A percentile compares a stretch with the other conserved stretches of the same genome.
These are phyloP conservation scores for Craspedostauros australis DNA, from an alignment of 108 stramenopile genomes.

Conservation along the genomic window DNA sequence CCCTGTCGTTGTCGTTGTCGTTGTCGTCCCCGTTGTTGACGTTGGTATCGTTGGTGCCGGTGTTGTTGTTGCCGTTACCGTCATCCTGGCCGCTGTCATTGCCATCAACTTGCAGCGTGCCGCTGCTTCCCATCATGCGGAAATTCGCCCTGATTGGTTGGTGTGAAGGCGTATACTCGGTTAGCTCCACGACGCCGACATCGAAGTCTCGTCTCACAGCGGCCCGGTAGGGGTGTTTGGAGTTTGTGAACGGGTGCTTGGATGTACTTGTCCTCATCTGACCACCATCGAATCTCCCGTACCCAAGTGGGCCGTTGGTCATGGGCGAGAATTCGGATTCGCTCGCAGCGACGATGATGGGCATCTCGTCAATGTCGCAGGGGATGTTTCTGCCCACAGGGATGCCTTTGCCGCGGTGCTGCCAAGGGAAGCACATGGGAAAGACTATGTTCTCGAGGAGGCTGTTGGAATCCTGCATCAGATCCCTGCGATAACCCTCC, in stretches of 20 bases:
- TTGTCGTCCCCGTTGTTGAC: not conserved
- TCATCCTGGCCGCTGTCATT: not conserved
- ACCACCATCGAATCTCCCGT: slow-evolving; percentile 58
- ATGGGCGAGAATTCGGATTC: slow-evolving; percentile 43
- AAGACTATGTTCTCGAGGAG: slow-evolving; percentile 14
- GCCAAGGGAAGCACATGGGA: slow-evolving; percentile 44
- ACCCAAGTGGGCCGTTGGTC: slow-evolving; percentile 49
- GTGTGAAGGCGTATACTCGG: not conserved
- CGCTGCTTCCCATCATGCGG: not conserved
- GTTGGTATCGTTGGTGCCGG: no score
- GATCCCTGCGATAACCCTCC: slow-evolving; percentile 12
- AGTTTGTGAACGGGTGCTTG: slow-evolving; percentile 14
- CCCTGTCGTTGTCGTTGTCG: not conserved
- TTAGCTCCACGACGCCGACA: slow-evolving; percentile 61
- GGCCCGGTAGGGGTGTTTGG: slow-evolving; percentile 16
- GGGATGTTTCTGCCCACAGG: slow-evolving; percentile 56
- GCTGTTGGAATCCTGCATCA: slow-evolving; percentile 27
- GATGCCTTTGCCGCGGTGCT: slow-evolving; percentile 16
- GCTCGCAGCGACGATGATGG: slow-evolving; percentile 45
- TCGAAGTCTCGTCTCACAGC: slow-evolving; percentile 55
- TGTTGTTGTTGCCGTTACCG: no score
- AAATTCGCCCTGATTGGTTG: not conserved
- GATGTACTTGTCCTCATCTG: slow-evolving; percentile 27
- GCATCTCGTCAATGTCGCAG: slow-evolving; percentile 73
- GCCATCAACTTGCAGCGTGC: not conserved